phyloP scores from a whole-genome alignment of 164 flowering plant species.

The Magnolia kwangsiensis region DNA sequence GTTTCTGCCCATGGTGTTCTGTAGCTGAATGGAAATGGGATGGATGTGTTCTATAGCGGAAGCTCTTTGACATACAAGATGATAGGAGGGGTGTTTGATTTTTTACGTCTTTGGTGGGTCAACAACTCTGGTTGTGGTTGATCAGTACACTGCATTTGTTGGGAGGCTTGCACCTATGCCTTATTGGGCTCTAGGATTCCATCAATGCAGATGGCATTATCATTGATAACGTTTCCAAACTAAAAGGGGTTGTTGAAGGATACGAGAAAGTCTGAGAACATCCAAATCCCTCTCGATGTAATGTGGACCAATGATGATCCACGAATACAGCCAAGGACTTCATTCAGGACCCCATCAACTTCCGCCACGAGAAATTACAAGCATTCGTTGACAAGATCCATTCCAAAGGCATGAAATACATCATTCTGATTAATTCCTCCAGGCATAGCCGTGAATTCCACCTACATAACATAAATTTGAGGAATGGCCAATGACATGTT shows the following conservation, averaged over 20 bases:
- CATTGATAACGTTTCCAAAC: conserved; percentile 59
- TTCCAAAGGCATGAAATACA: conserved; percentile 66
- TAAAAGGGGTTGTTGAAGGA: conserved; percentile 77
- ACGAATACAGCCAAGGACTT: conserved; percentile 91
- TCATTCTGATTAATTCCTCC: conserved; percentile 72
- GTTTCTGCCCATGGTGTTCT: conserved; percentile 68
- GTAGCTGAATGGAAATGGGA: conserved; percentile 88
- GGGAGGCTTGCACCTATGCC: conserved; percentile 99
- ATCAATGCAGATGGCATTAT: conserved; percentile 95
- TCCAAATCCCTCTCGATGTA: conserved; percentile 84
- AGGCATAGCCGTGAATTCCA: conserved; percentile 67
- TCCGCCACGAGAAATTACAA: conserved; percentile 59
- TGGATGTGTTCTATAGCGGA: conserved; percentile 89
- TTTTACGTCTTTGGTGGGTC: conserved; percentile 87
- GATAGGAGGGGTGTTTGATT: conserved; percentile 93
- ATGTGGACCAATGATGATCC: conserved; percentile 94
- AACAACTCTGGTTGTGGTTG: conserved; percentile 68
- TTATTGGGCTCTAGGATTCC: conserved; percentile 93
- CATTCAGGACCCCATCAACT: conserved; percentile 67
- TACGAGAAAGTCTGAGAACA: conserved; percentile 68
- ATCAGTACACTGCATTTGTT: conserved; percentile 74
- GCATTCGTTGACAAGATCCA: conserved; percentile 69
- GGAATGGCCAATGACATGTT: conserved; percentile 70
- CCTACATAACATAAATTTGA: conserved; percentile 63
- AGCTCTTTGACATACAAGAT: conserved; percentile 78